phyloP scores from a whole-genome alignment of 805 yeast species.

The Candida awuae region DNA sequence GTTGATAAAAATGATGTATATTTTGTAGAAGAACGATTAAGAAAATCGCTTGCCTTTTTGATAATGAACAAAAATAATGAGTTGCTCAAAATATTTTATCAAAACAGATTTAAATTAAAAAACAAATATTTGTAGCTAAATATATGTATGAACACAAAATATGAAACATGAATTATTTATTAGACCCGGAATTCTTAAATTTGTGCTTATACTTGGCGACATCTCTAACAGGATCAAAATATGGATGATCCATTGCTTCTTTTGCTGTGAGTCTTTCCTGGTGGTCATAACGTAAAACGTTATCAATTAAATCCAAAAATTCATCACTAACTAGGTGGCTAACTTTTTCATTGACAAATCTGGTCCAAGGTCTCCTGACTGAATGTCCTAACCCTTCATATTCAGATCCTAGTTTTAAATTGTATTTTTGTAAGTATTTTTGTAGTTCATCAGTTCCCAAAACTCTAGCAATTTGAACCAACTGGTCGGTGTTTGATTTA shows the following conservation, averaged over 20 bases:
- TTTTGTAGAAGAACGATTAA: slow-evolving; percentile 3
- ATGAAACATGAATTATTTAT: too few relatives aligned
- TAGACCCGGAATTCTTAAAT: too few relatives aligned
- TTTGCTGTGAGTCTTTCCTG: slow-evolving; percentile 80
- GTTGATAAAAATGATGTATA: neutral
- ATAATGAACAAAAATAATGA: slow-evolving; percentile 16
- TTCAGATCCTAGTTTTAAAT: slow-evolving; percentile 61
- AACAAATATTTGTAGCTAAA: neutral
- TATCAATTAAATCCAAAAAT: slow-evolving; percentile 73
- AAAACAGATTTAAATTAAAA: slow-evolving; percentile 1
- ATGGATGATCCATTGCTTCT: slow-evolving; percentile 74
- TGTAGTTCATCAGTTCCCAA: slow-evolving; percentile 78
- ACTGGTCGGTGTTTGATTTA: slow-evolving; percentile 81
- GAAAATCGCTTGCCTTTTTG: slow-evolving; percentile 16
- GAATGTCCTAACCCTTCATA: slow-evolving; percentile 70
- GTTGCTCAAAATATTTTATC: slow-evolving; percentile 10
- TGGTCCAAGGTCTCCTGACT: slow-evolving; percentile 79
- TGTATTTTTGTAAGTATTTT: slow-evolving; percentile 62
- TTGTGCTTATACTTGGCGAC: slow-evolving; percentile 6
- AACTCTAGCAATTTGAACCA: slow-evolving; percentile 81
- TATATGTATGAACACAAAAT: too few relatives aligned
- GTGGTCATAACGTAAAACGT: slow-evolving; percentile 77
- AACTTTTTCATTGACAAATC: slow-evolving; percentile 66
- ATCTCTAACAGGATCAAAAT: slow-evolving; percentile 28
- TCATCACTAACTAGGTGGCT: slow-evolving; percentile 60